phyloP scores from a whole-genome alignment of 768 basidiomycete species.

The Coprinopsis strossmayeri region DNA sequence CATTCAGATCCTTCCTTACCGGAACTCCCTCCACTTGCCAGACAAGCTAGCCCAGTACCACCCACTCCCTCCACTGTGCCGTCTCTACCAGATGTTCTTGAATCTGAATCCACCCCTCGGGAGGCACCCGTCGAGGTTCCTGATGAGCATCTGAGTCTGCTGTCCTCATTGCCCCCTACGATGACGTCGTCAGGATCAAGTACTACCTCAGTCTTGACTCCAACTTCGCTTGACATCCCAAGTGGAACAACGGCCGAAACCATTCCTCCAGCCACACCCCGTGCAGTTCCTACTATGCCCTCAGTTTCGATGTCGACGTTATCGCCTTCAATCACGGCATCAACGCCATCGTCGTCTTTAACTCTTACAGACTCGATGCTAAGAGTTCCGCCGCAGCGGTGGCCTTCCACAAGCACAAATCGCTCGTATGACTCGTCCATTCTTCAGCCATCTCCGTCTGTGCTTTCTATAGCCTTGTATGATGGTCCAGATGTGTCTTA shows the following conservation, averaged over 20 bases:
- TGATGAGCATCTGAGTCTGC: slow-evolving; percentile 14
- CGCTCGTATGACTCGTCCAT: slow-evolving; percentile 72
- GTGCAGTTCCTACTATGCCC: background rate
- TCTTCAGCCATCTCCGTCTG: slow-evolving; percentile 65
- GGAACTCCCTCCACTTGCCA: background rate
- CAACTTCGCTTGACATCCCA: slow-evolving; percentile 15
- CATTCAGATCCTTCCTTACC: background rate
- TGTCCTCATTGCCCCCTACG: slow-evolving; percentile 23
- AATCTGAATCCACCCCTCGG: slow-evolving; percentile 5
- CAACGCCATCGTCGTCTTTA: slow-evolving; percentile 7
- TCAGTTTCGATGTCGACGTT: background rate
- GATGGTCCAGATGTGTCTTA: slow-evolving; percentile 61
- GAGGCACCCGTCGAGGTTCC: background rate
- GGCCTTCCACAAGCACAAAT: slow-evolving; percentile 62
- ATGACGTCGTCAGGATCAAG: background rate
- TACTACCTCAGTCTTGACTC: slow-evolving; percentile 9
- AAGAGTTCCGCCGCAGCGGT: slow-evolving; percentile 32
- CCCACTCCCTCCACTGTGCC: slow-evolving; percentile 12
- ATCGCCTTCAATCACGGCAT: background rate
- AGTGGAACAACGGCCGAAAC: background rate
- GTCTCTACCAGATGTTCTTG: slow-evolving; percentile 13
- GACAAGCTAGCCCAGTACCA: slow-evolving; percentile 5
- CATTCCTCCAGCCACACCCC: background rate
- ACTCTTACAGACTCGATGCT: slow-evolving; percentile 22
- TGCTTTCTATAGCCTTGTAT: slow-evolving; percentile 42